These are phyloP conservation scores for Curvularia hawaiiensis DNA, from an alignment of 2,329 filamentous ascomycete genomes.

Conservation along the genomic window DNA sequence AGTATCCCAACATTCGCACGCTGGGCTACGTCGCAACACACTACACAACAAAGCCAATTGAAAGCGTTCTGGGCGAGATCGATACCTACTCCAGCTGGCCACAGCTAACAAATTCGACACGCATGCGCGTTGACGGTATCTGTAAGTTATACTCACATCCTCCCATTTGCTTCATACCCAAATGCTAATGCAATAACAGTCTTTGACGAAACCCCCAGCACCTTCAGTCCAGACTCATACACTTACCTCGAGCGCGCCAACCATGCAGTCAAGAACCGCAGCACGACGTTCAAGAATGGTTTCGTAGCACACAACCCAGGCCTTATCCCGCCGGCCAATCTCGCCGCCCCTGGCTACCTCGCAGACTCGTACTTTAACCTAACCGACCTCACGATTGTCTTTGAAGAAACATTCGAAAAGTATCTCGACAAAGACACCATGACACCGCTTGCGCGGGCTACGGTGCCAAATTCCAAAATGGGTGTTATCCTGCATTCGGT, in stretches of 20 bases:
- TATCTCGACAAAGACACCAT: constrained; percentile 31
- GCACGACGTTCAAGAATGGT: constrained; percentile 28
- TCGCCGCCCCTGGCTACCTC: constrained; percentile 22
- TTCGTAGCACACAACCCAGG: constrained; percentile 43
- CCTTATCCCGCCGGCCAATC: constrained; percentile 21
- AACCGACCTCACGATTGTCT: constrained; percentile 40
- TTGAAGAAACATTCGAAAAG: constrained; percentile 40
- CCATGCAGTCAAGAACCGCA: constrained; percentile 27
- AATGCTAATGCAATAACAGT: constrained; percentile 22
- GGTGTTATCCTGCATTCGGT: constrained; percentile 37
- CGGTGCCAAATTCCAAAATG: constrained; percentile 27
- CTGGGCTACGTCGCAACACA: constrained; percentile 60
- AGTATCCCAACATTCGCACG: constrained; percentile 55
- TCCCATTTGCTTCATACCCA: too few species aligned
- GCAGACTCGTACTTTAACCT: constrained; percentile 38
- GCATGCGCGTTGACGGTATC: constrained; percentile 55
- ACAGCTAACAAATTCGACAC: constrained; percentile 41
- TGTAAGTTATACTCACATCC: constrained; percentile 21
- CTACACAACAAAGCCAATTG: constrained; percentile 47
- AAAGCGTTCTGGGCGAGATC: constrained; percentile 49
- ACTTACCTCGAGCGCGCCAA: constrained; percentile 30
- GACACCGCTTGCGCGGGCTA: constrained; percentile 26
- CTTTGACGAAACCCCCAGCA: constrained; percentile 57
- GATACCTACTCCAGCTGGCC: constrained; percentile 56
- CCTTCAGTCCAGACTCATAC: constrained; percentile 25